Evolutionary conservation across 2,329 filamentous ascomycete species (phyloP), one percentile per base, ranked within the genome.

Genomic region (Chrysoporthe puriensis): DNA sequence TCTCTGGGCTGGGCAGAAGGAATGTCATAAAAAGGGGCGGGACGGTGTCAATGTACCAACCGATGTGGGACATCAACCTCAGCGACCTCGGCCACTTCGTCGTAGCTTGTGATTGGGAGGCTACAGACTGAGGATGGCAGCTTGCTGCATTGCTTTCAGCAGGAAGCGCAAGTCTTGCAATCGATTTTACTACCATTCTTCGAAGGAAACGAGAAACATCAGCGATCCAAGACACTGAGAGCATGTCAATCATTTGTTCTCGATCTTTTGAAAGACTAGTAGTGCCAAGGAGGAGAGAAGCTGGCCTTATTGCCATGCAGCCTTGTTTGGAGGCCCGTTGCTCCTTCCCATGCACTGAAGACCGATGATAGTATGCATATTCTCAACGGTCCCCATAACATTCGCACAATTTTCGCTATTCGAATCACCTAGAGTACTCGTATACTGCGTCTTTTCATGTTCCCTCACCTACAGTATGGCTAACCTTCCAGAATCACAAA

Each of bases 61-160:
- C 79, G 3, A 76, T 74, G 16, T 81, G 79, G 79, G 78, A 80
- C 60, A 73, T 80, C 14, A 65, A 72, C 36, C 67, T 81, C 1
- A 73, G 72, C 26, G 73, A 62, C 3, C 72, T 73, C 44, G 76
- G 76, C 3, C 72, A 70, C 4, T 80, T 78, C 75, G 74, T 71
- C 4, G 78, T 81, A 32, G 77, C 76, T 26, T 80, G 77, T 63
- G 77, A 79, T 61, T 81, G 79, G 79, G 74, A 73, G 58, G 70
- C 70, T n/a, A 54, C 18, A 16, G 44, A 54, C 3, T 63, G 43
- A 67, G 34, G 16, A 6, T 40, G 36, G 6, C 36, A 6, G 36
- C 36, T 9, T 26, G 26, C 26, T 2, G 26, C 26, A 26, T 26
- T 26, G 26, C 26, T 26, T 26, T 26, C 26, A 26, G 26, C 26